Evolutionary conservation across 805 yeast species (phyloP), one percentile per base, ranked within the genome.

Genomic region (Zygoascus biomembranicola): DNA sequence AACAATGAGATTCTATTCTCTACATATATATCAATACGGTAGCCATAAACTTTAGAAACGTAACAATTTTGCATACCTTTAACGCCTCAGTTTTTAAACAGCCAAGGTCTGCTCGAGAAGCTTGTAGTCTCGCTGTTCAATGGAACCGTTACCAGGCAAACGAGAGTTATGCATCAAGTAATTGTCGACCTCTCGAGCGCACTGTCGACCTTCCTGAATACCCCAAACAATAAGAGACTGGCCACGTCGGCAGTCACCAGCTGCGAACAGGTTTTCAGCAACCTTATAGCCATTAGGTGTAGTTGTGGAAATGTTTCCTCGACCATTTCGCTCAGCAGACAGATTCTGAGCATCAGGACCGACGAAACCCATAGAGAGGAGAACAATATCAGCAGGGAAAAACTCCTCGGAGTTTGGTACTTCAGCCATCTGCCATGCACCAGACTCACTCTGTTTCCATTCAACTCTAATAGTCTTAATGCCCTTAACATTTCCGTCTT

Each of bases 361-460:
- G 67, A 90, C 82, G 70, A 92, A 92, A 57, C 99, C 99, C 98
- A 92, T 92, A 1, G 97, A 90, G 64, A 92, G 77, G 62, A 92
- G 77, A 14, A 92, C 97, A 61, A 92, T 78, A 65, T 92, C 99
- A 49, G 98, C 98, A 57, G 90, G 88, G 82, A 90, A 92, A 61
- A 85, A 76, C 68, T 92, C 96, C 69, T 94, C 98, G 56, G 90
- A 82, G 52, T 92, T 94, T 55, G 98, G 97, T 62, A 90, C 82
- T 74, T 92, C 98, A 60, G 90, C 87, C 99, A 94, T 94, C 73
- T 90, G 97, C 98, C 98, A 92, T 39, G 95, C 97, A 19, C 98
- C 98, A 53, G 85, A 77, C 65, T 87, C 96, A 19, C 96, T 84
- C 67, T 89, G 82, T 77, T 88, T 90, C 99, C 99, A 92, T 73